Conservation (phyloP, 768 basidiomycete genomes). For the Macrocybe gigantea region DNA sequence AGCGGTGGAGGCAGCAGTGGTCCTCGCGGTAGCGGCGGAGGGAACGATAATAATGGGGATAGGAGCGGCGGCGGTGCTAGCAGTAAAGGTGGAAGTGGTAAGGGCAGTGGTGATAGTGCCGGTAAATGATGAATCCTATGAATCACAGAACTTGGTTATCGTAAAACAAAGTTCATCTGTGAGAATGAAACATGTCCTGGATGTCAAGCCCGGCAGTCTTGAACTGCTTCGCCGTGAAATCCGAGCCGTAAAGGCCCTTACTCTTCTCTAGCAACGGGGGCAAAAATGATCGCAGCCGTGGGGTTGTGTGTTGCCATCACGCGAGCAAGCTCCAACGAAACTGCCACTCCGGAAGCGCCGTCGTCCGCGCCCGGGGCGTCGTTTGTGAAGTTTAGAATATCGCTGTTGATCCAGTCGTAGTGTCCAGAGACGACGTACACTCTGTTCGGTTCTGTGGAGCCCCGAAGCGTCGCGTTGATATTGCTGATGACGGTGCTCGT, state of each 20-base stretch:
- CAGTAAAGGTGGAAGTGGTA: slow-evolving; percentile 48
- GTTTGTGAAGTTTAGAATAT: slow-evolving; percentile 30
- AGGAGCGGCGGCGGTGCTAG: slow-evolving; percentile 32
- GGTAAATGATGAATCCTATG: slow-evolving; percentile 36
- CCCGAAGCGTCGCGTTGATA: slow-evolving; percentile 43
- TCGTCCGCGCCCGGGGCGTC: slow-evolving; percentile 51
- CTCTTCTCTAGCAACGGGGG: slow-evolving; percentile 46
- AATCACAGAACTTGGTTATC: slow-evolving; percentile 53
- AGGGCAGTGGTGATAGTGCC: slow-evolving; percentile 42
- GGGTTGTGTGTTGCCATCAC: slow-evolving; percentile 42
- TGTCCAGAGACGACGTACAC: slow-evolving; percentile 51
- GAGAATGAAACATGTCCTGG: slow-evolving; percentile 44
- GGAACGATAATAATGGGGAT: slow-evolving; percentile 37
- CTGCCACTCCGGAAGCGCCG: slow-evolving; percentile 48
- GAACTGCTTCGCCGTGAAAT: slow-evolving; percentile 39
- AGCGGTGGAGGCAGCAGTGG: slow-evolving; percentile 12
- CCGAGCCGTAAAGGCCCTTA: slow-evolving; percentile 44
- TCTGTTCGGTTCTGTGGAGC: slow-evolving; percentile 41
- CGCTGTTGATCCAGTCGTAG: slow-evolving; percentile 44
- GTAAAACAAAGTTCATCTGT: background rate
- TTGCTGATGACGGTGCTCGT: slow-evolving; percentile 43
- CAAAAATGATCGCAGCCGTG: slow-evolving; percentile 47
- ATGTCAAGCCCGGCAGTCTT: slow-evolving; percentile 39
- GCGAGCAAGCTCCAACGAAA: slow-evolving; percentile 46
- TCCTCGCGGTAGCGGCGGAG: slow-evolving; percentile 44